A percentile compares a stretch with the other conserved stretches of the same genome.
These are phyloP conservation scores for Panicum virgatum DNA, from an alignment of 202 grass and related monocot genomes.

Conservation along the genomic window DNA sequence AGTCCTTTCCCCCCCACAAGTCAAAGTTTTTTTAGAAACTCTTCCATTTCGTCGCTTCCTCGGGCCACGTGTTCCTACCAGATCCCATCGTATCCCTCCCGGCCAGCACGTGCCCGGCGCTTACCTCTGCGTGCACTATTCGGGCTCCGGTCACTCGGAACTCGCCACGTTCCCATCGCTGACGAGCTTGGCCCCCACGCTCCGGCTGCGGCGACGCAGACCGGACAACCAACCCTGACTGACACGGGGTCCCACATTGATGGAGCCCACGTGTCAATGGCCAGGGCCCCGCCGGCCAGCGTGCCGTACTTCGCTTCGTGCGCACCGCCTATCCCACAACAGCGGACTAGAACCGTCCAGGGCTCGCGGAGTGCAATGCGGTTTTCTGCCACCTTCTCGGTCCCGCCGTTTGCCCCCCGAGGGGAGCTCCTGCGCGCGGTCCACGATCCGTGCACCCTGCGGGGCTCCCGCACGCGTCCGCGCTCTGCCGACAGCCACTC, in stretches of 20 bases:
- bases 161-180: neutral
- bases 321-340: constrained; percentile 3
- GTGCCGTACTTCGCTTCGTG: neutral
- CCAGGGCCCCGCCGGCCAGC: neutral
- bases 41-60: neutral
- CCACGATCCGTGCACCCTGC: neutral
- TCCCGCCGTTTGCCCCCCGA: constrained; percentile 34
- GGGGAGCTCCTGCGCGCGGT: neutral
- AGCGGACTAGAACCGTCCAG: constrained; percentile 40
- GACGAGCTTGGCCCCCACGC: too few relatives aligned
- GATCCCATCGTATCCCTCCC: neutral
- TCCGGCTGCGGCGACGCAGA: too few relatives aligned
- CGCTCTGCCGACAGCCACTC: accelerated
- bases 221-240: accelerated
- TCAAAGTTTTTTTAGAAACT: too few relatives aligned
- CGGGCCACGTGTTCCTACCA: neutral
- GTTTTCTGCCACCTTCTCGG: constrained; percentile 26
- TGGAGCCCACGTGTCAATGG: neutral
- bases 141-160: neutral
- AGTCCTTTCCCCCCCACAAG: too few relatives aligned
- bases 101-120: constrained; percentile 26
- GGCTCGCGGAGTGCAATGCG: constrained; percentile 9
- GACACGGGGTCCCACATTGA: accelerated
- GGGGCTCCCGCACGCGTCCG: too few relatives aligned
- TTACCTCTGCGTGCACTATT: neutral